Base-by-base conservation (phyloP, 139 green algal genomes). In the Helicosporidium sp. region DNA sequence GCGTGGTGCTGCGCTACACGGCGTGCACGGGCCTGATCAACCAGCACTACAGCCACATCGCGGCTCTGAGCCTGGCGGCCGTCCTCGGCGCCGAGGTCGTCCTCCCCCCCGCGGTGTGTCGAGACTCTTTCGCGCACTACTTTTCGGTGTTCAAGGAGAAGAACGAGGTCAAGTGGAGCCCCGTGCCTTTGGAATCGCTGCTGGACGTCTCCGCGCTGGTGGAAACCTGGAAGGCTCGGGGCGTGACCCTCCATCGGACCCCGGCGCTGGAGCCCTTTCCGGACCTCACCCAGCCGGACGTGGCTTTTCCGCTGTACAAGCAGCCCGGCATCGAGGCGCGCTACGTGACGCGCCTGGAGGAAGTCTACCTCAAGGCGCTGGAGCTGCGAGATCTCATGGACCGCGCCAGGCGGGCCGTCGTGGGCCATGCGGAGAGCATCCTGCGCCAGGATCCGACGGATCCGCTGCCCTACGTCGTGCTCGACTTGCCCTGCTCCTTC, bases 21-120 rank as follows among this genome's bases (percentile, higher is more conserved):
- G 73, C 73, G 3, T 78, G 73, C 65, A 73, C 71, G 29, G 73
- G 73, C 0, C 62, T 82, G 6, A 78, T 82, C 54, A 82, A 82
- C 47, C 73, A 82, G 66, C 73, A 77, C 48, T 82, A 82, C 55
- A 66, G 58, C 25, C 73, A 82, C 57, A 69, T 82, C 6, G 61
- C 64, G 17, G 73, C 73, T 1, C 60, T 78, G 26, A 45, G 65
- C 13, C 57, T 82, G 46, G 61, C 60, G 10, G 58, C 69, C 17
- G 60, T 65, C 22, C 49, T 82, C 29, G 66, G 65, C 8, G 69
- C 73, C 24, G 69, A 65, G 51, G 17, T 65, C 1, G 65, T 82
- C 42, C 51, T 82, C 51, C 69, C 73, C 19, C 73, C 73, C 3
- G 63, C 55, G 4, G 64, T 77, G 23, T 70, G 73, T 54, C 57